Evolutionary conservation across 345 rosid genomes (phyloP).

Genomic region (rapeseed (Brassica napus)): DNA sequence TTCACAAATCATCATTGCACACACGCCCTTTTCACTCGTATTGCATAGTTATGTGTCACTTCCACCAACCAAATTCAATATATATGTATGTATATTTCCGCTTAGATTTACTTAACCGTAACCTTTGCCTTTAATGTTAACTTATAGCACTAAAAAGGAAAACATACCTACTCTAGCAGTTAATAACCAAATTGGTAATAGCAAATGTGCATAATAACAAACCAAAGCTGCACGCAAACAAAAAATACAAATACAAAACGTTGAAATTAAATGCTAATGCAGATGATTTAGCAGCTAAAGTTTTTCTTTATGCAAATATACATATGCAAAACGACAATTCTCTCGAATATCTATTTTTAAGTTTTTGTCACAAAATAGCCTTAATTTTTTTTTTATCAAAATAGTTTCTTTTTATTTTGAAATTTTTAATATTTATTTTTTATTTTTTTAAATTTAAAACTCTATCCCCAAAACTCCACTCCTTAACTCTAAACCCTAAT

Average conservation of each 20-base stretch:
- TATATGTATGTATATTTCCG: constrained; percentile 12
- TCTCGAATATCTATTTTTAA: too few species aligned
- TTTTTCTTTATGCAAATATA: background rate
- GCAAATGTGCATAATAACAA: background rate
- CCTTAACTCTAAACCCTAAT: too few species aligned
- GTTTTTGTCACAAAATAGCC: too few species aligned
- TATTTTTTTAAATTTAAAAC: too few species aligned
- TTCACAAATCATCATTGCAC: constrained; percentile 22
- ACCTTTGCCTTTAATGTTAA: constrained; percentile 1
- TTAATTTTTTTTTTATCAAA: too few species aligned
- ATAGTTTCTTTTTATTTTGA: too few species aligned
- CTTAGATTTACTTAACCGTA: constrained; percentile 25
- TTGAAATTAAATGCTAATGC: background rate
- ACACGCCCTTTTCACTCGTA: constrained; percentile 22
- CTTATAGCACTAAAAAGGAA: background rate
- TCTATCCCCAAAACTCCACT: too few species aligned
- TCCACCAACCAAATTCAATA: constrained; percentile 32
- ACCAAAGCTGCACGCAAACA: background rate
- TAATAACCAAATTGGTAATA: too few species aligned
- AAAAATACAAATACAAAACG: background rate
- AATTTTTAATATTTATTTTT: too few species aligned
- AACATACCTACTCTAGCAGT: background rate
- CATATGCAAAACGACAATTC: too few species aligned
- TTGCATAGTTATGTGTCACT: constrained; percentile 37
- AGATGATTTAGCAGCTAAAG: background rate